A percentile compares a stretch with the other conserved stretches of the same genome.
Evolutionary conservation across 1,284 basidiomycete species (phyloP).

Genomic region (Xerocomus nothofagi): DNA sequence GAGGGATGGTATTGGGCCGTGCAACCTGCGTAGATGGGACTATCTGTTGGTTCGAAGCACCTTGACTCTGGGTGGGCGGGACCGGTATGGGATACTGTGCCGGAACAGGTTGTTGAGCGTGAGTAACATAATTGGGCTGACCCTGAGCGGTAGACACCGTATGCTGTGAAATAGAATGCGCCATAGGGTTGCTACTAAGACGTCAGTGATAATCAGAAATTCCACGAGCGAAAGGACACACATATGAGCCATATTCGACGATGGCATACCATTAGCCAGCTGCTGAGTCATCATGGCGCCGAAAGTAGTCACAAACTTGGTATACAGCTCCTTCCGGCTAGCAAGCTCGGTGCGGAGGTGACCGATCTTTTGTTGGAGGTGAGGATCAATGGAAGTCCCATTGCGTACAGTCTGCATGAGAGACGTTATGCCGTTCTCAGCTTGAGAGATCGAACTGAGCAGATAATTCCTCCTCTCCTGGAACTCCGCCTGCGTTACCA

Average conservation of each 20-base stretch:
- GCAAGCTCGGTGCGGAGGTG: slow-evolving; percentile 34
- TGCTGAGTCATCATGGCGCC: slow-evolving; percentile 28
- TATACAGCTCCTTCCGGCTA: slow-evolving; percentile 39
- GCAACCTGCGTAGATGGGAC: slow-evolving; percentile 25
- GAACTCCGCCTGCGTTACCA: slow-evolving; percentile 25
- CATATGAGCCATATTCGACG: slow-evolving; percentile 29
- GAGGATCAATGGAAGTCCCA: slow-evolving; percentile 29
- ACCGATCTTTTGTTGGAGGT: slow-evolving; percentile 33
- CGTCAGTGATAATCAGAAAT: slow-evolving; percentile 11
- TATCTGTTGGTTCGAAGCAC: slow-evolving; percentile 24
- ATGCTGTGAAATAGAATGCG: slow-evolving; percentile 21
- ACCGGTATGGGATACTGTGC: slow-evolving; percentile 28
- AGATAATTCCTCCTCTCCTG: slow-evolving; percentile 28
- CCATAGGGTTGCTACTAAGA: slow-evolving; percentile 22
- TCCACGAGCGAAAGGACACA: slow-evolving; percentile 14
- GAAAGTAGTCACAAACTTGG: slow-evolving; percentile 32
- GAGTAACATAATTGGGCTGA: slow-evolving; percentile 28
- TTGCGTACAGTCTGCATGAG: slow-evolving; percentile 18
- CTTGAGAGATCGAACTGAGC: slow-evolving; percentile 11
- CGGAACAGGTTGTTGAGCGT: slow-evolving; percentile 22
- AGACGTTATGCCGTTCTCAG: slow-evolving; percentile 18
- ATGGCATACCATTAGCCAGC: slow-evolving; percentile 23
- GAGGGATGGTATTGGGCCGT: slow-evolving; percentile 31
- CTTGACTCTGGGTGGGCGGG: slow-evolving; percentile 27
- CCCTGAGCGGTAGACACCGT: slow-evolving; percentile 14